These are phyloP conservation scores for Rhodosporidiobolus odoratus DNA, from an alignment of 768 basidiomycete genomes.

Conservation along the genomic window DNA sequence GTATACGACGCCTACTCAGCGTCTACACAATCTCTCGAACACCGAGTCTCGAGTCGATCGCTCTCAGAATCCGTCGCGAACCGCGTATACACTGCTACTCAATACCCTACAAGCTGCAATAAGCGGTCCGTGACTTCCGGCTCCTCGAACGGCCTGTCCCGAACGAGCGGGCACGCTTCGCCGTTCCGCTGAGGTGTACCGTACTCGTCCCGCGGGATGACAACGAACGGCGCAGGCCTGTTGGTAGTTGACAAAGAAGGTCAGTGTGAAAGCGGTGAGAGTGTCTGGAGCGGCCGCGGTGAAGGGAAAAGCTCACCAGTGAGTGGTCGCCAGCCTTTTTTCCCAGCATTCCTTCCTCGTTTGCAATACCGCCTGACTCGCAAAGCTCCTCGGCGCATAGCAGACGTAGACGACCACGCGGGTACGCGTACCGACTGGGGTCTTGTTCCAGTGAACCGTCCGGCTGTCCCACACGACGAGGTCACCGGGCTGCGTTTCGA, in stretches of 20 bases:
- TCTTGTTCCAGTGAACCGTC: conserved; percentile 11
- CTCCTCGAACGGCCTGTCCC: background rate
- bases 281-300: no score
- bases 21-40: no score
- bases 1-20: no score
- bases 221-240: background rate
- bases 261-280: no score
- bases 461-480: conserved; percentile 45
- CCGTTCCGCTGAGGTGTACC: background rate
- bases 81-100: no score
- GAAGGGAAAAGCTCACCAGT: conserved; percentile 5
- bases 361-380: background rate
- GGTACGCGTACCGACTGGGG: conserved; percentile 10
- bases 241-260: background rate
- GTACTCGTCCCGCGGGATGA: conserved; percentile 5
- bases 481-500: conserved; percentile 43
- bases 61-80: no score
- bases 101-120: conserved; percentile 1
- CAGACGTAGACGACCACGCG: conserved; percentile 22
- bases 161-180: background rate
- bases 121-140: background rate
- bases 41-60: no score
- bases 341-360: background rate
- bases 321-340: conserved; percentile 6
- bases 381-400: background rate